Evolutionary conservation across 148 eudicot genomes (phyloP).

Genomic region (Vaccinium macrocarpon): DNA sequence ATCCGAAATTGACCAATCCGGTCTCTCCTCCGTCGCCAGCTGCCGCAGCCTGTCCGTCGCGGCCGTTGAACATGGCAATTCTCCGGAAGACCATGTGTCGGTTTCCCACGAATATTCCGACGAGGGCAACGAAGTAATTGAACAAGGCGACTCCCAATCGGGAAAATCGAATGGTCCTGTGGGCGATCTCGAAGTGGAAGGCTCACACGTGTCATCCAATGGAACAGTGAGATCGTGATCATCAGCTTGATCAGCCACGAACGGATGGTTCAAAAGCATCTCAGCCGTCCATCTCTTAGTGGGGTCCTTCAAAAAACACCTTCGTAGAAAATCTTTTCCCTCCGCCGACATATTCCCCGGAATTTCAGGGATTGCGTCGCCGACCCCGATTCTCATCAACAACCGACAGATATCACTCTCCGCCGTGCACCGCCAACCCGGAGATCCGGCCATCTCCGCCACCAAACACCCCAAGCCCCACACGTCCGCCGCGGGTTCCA

Average conservation of each 20-base stretch:
- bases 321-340: conserved; percentile 42
- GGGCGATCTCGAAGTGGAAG: conserved; percentile 42
- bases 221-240: conserved; percentile 16
- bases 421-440: conserved; percentile 38
- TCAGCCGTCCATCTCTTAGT: conserved; percentile 49
- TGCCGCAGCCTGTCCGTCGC: conserved; percentile 27
- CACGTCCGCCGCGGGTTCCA: conserved; percentile 58
- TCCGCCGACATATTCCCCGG: conserved; percentile 34
- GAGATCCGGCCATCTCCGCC: conserved; percentile 61
- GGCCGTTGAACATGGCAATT: neutral
- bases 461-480: conserved; percentile 91
- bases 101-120: conserved; percentile 3
- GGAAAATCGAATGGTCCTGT: conserved; percentile 72
- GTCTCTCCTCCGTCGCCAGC: conserved; percentile 19
- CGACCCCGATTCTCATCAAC: conserved; percentile 38
- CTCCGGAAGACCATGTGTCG: neutral
- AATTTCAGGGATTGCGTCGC: conserved; percentile 39
- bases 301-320: conserved; percentile 41
- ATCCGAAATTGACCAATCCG: conserved; percentile 31
- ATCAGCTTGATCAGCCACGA: conserved; percentile 24
- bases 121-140: conserved; percentile 16
- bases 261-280: conserved; percentile 59
- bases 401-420: conserved; percentile 24
- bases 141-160: conserved; percentile 36
- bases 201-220: conserved; percentile 10